Evolutionary conservation across 495 filamentous ascomycete genomes (phyloP).

Genomic region (Aspergillus homomorphus): DNA sequence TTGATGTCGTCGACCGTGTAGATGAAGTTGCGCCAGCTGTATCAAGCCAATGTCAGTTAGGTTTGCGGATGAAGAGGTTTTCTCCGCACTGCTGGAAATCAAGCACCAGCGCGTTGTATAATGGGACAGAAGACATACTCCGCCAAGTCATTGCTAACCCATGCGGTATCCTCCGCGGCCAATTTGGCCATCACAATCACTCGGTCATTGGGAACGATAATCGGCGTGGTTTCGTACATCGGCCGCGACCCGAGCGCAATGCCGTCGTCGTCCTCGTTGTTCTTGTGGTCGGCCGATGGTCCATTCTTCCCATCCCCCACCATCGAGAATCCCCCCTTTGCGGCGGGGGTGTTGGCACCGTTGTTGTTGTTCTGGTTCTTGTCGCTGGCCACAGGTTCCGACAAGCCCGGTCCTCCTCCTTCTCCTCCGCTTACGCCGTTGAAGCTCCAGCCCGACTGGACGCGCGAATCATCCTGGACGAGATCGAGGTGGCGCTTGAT

Average conservation of each 20-base stretch:
- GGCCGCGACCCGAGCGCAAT: slow-evolving; percentile 6
- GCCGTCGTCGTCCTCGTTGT: neutral
- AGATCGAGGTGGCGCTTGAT: slow-evolving; percentile 34
- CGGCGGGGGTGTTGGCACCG: neutral
- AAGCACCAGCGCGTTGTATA: no score
- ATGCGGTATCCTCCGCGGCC: slow-evolving; percentile 37
- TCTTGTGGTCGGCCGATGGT: neutral
- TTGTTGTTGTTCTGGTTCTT: slow-evolving; percentile 16
- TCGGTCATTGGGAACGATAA: slow-evolving; percentile 39
- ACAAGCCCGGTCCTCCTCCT: slow-evolving; percentile 10
- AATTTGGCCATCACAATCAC: slow-evolving; percentile 43
- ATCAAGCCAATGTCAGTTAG: slow-evolving; percentile 8
- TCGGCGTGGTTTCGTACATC: slow-evolving; percentile 31
- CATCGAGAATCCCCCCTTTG: neutral
- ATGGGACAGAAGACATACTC: slow-evolving; percentile 38
- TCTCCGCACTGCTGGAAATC: no score
- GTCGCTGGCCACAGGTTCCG: slow-evolving; percentile 8
- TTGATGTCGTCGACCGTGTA: slow-evolving; percentile 46
- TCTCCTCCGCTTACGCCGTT: slow-evolving; percentile 22
- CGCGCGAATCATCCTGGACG: slow-evolving; percentile 22
- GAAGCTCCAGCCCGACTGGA: slow-evolving; percentile 32
- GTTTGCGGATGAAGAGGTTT: neutral
- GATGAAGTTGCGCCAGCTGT: slow-evolving; percentile 43
- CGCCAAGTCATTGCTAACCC: slow-evolving; percentile 38
- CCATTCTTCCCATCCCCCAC: neutral